These are phyloP conservation scores for Hygrophila difformis DNA, from an alignment of 257 asterid species.

Conservation along the genomic window DNA sequence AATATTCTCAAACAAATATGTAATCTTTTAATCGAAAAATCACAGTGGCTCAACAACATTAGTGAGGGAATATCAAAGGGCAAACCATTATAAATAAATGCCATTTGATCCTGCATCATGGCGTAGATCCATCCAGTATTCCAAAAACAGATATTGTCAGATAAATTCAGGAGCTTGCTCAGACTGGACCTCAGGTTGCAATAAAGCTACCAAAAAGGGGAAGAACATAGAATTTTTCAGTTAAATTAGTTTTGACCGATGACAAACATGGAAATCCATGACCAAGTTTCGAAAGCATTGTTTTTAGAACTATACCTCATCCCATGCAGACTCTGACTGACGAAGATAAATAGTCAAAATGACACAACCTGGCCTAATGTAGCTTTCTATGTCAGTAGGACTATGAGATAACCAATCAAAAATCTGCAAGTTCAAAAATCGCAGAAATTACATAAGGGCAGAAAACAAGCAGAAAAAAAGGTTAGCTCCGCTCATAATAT, in stretches of 20 bases:
- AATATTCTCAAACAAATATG: constrained; percentile 11
- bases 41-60: constrained; percentile 2
- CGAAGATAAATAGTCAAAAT: constrained; percentile 65
- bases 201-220: constrained; percentile 41
- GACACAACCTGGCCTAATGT: constrained; percentile 87
- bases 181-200: constrained; percentile 58
- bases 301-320: constrained; percentile 55
- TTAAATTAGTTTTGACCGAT: constrained; percentile 11
- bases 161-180: constrained; percentile 49
- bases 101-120: constrained; percentile 63
- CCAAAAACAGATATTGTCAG: constrained; percentile 56
- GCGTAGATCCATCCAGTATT: constrained; percentile 70
- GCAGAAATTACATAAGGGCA: constrained; percentile 14
- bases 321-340: constrained; percentile 57
- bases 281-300: constrained; percentile 4
- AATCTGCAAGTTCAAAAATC: constrained; percentile 45
- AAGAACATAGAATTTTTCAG: constrained; percentile 6
- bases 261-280: neutral
- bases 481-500: neutral
- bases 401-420: constrained; percentile 86
- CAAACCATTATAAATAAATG: constrained; percentile 49
- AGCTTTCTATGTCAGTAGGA: constrained; percentile 88
- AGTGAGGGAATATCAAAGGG: constrained; percentile 7
- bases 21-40: constrained; percentile 1
- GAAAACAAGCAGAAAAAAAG: constrained; percentile 11